These are phyloP conservation scores for Pelargonium australe DNA, from an alignment of 441 rosid species.

Conservation along the genomic window DNA sequence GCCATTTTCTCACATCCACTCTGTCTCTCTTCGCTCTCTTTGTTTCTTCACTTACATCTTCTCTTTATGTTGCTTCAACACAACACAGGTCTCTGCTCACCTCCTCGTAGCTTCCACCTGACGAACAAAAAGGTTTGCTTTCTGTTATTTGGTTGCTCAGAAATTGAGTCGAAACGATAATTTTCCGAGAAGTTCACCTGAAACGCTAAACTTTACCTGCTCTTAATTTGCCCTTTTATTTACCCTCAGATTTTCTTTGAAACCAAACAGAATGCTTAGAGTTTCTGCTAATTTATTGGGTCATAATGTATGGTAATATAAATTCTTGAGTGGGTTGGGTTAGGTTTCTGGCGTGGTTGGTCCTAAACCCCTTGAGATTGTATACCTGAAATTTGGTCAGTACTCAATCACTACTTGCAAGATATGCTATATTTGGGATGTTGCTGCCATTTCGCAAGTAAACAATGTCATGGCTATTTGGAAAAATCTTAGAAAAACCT, in stretches of 20 bases:
- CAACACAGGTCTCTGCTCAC: constrained; percentile 25
- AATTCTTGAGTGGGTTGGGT: too few relatives aligned
- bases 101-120: constrained; percentile 22
- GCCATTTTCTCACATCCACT: not conserved
- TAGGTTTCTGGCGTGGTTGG: not conserved
- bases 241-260: not conserved
- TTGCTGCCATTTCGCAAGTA: too few relatives aligned
- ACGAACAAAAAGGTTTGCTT: constrained; percentile 2
- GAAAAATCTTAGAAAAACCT: not conserved
- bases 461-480: not conserved
- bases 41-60: constrained; percentile 1
- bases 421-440: too few relatives aligned
- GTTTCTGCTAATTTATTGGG: not conserved
- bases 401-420: too few relatives aligned
- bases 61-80: not conserved
- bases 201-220: not conserved
- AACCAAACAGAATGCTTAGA: not conserved
- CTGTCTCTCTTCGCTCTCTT: not conserved
- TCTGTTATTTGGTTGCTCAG: not conserved
- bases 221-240: not conserved
- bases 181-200: not conserved
- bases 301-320: too few relatives aligned
- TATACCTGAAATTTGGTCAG: not conserved
- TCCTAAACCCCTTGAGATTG: not conserved
- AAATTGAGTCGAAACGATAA: not conserved